Base-by-base conservation (phyloP, 1,139 yeast species). In the Suhomyces panamericanus region DNA sequence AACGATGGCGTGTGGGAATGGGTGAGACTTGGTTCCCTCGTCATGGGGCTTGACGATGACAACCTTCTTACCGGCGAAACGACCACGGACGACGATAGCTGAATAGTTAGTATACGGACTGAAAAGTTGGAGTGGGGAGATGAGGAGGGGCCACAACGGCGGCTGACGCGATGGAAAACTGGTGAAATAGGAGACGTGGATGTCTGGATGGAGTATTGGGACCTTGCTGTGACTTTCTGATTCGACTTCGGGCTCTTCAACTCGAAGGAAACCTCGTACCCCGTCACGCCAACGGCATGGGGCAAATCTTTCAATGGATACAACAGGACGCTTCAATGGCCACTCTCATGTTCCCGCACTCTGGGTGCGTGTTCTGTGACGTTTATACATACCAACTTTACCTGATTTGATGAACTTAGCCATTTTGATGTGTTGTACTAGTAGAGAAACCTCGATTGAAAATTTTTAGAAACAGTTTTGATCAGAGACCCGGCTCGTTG, bases 51-150 rank as follows among this genome's bases (percentile, higher is more conserved):
- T 90, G 74, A 95, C 93, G 75, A 95, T 90, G 75, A 95, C 99
- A 63, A 95, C 99, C 87, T 95, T 95, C 89, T 91, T 93, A 84
- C 99, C 99, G 76, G 99, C 99, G 88, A 84, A 93, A 83, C 99
- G 95, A 74, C 99, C 99, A 79, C 98, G 95, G 78, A 93, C 96
- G 76, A 93, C 91, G 80, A 93, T 91, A 81, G 99, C 98, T 87
- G 70, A 50, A 50, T 46, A 50, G 78, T 73, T 73, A 69, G 73
- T 69, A 70, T 29, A 6, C 8, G 17, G 15, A 3, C 2, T 20
- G 24, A 20, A 20, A 20, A 20, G 24, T 20, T 20, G 24, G 8
- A 20, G 6, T 2, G 24, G 20, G 24, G 24, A 20, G 24, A 20
- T 20, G 24, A 20, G 24, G 24, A 20, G 8, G 24, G 24, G 8